Evolutionary conservation across 2,329 filamentous ascomycete genomes (phyloP), one percentile per base, ranked within the genome.

Genomic region (Fusarium gaditjirri): DNA sequence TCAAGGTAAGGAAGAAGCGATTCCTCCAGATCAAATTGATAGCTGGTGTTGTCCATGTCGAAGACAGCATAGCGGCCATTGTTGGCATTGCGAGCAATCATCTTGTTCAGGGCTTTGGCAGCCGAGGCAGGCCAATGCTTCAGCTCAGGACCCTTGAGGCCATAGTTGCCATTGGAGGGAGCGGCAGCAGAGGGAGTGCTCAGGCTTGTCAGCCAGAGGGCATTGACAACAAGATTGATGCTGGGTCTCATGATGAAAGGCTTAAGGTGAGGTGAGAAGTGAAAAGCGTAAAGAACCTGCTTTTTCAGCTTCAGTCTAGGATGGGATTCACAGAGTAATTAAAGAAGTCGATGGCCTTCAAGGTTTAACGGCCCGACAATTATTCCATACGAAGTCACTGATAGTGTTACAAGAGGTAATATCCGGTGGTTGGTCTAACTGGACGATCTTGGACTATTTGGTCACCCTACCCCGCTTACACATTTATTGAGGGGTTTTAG

Each of bases 21-120:
- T 74, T 85, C 83, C 61, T 84, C 83, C 16, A 85, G 70, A 56
- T 85, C 83, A 55, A 77, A 83, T 53, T 78, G 79, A 41, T 81
- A 85, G 68, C 80, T 81, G 6, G 83, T 85, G 75, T 85, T 84
- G 78, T 85, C 83, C 83, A 84, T 84, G 76, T 85, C 82, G 49
- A 84, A 84, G 29, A 81, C 78, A 17, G 82, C 82, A 47, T 82
- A 84, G 56, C 78, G 78, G 29, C 80, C 80, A 49, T 77, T 70
- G 76, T 83, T 76, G 27, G 81, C 81, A 60, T 84, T 83, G 57
- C 73, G 73, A 3, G 75, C 71, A 59, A 84, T 83, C 82, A 84
- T 82, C 38, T 70, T 71, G 61, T 81, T 76, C 52, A 84, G 76
- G 6, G 78, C 75, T 29, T 73, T 74, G 8, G 82, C 82, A 0